These are phyloP conservation scores for Phyllostachys edulis DNA, from an alignment of 176 grass and related monocot genomes.

Conservation along the genomic window DNA sequence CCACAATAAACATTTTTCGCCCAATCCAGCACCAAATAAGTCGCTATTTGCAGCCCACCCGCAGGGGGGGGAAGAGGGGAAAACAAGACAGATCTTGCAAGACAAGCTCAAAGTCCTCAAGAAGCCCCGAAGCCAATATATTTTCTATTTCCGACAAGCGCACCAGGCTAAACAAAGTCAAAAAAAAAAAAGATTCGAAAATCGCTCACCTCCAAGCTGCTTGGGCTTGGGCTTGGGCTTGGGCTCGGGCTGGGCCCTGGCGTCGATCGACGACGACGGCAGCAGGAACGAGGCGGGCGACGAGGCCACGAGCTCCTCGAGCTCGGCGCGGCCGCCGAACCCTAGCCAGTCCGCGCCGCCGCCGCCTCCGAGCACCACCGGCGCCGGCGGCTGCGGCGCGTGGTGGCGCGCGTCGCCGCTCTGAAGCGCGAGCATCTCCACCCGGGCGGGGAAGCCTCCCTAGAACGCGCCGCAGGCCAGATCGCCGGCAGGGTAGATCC, in stretches of 20 bases:
- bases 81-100: slow-evolving; percentile 28
- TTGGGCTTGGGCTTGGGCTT: slow-evolving; percentile 41
- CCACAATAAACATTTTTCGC: not conserved
- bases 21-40: not conserved
- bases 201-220: slow-evolving; percentile 44
- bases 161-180: not conserved
- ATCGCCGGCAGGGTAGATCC: slow-evolving; percentile 22
- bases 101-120: slow-evolving; percentile 11
- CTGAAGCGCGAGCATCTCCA: slow-evolving; percentile 47
- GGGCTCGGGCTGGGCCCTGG: slow-evolving; percentile 38
- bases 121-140: not conserved
- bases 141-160: not conserved
- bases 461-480: slow-evolving; percentile 24
- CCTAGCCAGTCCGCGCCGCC: slow-evolving; percentile 43
- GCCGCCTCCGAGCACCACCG: slow-evolving; percentile 8
- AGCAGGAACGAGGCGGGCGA: slow-evolving; percentile 37
- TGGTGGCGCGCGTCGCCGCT: slow-evolving; percentile 29
- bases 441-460: slow-evolving; percentile 27
- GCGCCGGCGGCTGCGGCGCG: slow-evolving; percentile 23
- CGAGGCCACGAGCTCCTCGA: slow-evolving; percentile 22
- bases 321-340: slow-evolving; percentile 31
- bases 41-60: not conserved
- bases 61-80: not conserved
- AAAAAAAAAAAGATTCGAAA: not conserved
- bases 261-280: slow-evolving; percentile 36